phyloP scores from a whole-genome alignment of 257 asterid genomes.

The Solanum sejunctum region DNA sequence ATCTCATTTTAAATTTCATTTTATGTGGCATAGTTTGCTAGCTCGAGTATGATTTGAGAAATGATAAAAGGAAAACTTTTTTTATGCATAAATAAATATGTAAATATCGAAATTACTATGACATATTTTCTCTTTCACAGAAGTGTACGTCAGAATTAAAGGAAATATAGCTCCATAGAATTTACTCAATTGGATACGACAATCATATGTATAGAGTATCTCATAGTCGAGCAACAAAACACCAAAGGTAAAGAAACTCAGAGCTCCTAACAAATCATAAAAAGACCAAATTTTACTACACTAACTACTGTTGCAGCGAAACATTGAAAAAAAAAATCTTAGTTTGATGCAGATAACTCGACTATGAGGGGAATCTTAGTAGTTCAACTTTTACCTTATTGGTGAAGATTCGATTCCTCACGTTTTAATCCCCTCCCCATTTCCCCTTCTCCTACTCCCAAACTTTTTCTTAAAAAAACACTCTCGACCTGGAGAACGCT shows the following conservation, averaged over 20 bases:
- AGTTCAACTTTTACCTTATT: too few relatives aligned
- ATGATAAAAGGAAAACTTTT: not conserved
- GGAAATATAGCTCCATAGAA: not conserved
- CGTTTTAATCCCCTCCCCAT: too few relatives aligned
- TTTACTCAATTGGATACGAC: slow-evolving; percentile 7
- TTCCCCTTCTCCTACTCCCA: too few relatives aligned
- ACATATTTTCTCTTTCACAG: not conserved
- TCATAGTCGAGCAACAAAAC: slow-evolving; percentile 7
- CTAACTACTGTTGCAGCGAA: not conserved
- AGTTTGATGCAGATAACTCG: slow-evolving; percentile 8
- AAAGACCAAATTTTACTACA: slow-evolving; percentile 9
- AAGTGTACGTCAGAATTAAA: not conserved
- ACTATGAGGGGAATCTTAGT: slow-evolving; percentile 4
- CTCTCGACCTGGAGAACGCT: slow-evolving; percentile 14
- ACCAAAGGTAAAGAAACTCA: slow-evolving; percentile 11
- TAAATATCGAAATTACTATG: not conserved
- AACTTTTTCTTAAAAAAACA: too few relatives aligned
- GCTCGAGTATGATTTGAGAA: not conserved
- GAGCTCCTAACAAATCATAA: slow-evolving; percentile 14
- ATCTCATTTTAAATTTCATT: not conserved
- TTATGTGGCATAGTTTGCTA: not conserved
- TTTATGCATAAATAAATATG: not conserved
- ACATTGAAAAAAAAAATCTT: slow-evolving; percentile 1
- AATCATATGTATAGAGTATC: slow-evolving; percentile 23
- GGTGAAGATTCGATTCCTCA: too few relatives aligned